Evolutionary conservation across 306 rosid species (phyloP).

Genomic region (Prunus dulcis): DNA sequence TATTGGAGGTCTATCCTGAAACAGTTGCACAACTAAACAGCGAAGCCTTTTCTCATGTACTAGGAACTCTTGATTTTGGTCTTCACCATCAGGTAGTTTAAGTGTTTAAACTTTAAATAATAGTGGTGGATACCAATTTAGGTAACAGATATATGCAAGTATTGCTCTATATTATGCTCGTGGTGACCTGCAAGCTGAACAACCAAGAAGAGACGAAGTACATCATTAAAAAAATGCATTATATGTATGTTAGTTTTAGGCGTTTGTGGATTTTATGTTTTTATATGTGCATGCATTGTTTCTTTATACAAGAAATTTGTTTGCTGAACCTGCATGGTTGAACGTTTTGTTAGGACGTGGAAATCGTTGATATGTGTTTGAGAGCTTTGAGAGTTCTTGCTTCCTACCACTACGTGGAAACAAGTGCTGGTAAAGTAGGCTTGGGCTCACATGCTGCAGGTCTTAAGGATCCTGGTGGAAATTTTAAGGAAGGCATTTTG

Average conservation of each 20-base stretch:
- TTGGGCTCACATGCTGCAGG: conserved; percentile 64
- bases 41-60: conserved; percentile 71
- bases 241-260: background rate
- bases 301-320: background rate
- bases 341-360: conserved; percentile 58
- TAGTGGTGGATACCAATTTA: background rate
- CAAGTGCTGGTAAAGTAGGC: conserved; percentile 59
- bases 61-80: conserved; percentile 90
- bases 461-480: conserved; percentile 54
- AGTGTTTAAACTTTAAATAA: background rate
- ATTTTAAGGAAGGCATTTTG: conserved; percentile 74
- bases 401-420: conserved; percentile 75
- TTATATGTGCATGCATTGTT: background rate
- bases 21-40: conserved; percentile 74
- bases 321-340: background rate
- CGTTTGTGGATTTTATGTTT: background rate
- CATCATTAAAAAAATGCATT: background rate
- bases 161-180: no score
- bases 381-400: conserved; percentile 89
- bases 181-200: no score
- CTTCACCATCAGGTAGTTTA: conserved; percentile 76
- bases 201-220: no score
- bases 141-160: background rate
- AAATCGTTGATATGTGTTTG: conserved; percentile 77
- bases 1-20: conserved; percentile 95